Conservation (phyloP, 306 rosid genomes). For the Lathyrus aphaca region DNA sequence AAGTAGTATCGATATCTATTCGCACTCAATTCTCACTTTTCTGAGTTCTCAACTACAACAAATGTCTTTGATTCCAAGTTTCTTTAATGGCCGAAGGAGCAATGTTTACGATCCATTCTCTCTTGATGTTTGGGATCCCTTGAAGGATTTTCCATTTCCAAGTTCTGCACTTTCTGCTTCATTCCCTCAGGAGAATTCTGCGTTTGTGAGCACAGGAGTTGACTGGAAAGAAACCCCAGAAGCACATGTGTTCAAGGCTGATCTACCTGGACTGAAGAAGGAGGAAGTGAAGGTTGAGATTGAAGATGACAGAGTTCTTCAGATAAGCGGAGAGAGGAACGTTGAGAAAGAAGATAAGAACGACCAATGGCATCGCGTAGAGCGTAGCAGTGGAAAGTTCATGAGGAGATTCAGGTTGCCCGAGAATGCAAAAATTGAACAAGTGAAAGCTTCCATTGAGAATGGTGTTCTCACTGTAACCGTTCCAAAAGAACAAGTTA, state of each 20-base stretch:
- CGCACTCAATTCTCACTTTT: neutral
- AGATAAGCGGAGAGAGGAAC: conserved; percentile 46
- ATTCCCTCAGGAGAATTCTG: conserved; percentile 27
- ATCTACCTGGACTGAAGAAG: conserved; percentile 44
- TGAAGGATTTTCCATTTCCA: too few relatives aligned
- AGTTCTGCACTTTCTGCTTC: conserved; percentile 38
- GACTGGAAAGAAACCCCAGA: conserved; percentile 56
- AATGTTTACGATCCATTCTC: neutral
- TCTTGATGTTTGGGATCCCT: too few relatives aligned
- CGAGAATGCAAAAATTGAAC: conserved; percentile 33
- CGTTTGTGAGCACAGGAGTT: conserved; percentile 33
- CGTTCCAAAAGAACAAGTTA: conserved; percentile 41
- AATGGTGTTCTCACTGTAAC: conserved; percentile 53
- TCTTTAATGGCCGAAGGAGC: neutral
- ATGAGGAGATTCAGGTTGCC: conserved; percentile 45
- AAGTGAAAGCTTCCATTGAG: conserved; percentile 46
- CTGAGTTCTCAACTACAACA: neutral
- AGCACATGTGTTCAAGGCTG: conserved; percentile 51
- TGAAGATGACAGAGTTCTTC: conserved; percentile 48
- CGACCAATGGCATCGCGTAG: conserved; percentile 43
- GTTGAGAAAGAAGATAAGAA: conserved; percentile 50
- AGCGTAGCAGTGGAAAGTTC: conserved; percentile 49
- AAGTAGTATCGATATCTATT: neutral
- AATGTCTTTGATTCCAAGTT: conserved; percentile 5
- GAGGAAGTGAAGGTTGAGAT: conserved; percentile 51